phyloP scores from a whole-genome alignment of 2,329 filamentous ascomycete species.

The Paracoccidioides brasiliensis region DNA sequence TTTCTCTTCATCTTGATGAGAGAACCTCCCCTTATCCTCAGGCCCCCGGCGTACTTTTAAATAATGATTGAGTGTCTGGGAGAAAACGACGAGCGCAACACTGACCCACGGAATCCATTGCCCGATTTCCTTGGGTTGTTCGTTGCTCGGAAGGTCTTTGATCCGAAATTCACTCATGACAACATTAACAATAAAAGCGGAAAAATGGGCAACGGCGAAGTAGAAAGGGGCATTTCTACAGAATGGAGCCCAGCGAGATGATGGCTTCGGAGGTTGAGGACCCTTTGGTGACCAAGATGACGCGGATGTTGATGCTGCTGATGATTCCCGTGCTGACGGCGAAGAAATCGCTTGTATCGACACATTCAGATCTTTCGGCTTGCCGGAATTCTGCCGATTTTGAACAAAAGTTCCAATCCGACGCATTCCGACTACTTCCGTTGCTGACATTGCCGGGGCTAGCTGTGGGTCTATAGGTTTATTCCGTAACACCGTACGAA shows the following conservation, averaged over 20 bases:
- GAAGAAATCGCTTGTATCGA: not conserved
- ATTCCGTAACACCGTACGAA: not conserved
- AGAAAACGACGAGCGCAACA: slow-evolving; percentile 13
- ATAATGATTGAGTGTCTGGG: slow-evolving; percentile 11
- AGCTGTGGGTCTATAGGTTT: not conserved
- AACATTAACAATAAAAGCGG: slow-evolving; percentile 12
- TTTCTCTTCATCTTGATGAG: not conserved
- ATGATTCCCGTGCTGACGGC: too few species aligned
- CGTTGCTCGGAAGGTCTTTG: slow-evolving; percentile 11
- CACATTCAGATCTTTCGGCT: not conserved
- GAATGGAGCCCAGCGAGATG: not conserved
- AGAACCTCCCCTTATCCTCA: not conserved
- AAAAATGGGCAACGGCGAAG: not conserved
- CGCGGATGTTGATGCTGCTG: not conserved
- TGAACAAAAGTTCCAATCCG: not conserved
- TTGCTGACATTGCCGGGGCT: not conserved
- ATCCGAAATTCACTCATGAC: slow-evolving; percentile 13
- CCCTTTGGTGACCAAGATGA: not conserved
- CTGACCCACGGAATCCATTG: slow-evolving; percentile 15
- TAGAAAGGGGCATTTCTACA: not conserved
- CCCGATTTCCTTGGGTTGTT: slow-evolving; percentile 13
- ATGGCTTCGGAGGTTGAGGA: not conserved
- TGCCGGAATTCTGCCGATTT: not conserved
- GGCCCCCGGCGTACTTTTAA: slow-evolving; percentile 1
- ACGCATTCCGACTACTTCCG: not conserved